phyloP scores from a whole-genome alignment of 768 basidiomycete species.

The Calocybe indica region DNA sequence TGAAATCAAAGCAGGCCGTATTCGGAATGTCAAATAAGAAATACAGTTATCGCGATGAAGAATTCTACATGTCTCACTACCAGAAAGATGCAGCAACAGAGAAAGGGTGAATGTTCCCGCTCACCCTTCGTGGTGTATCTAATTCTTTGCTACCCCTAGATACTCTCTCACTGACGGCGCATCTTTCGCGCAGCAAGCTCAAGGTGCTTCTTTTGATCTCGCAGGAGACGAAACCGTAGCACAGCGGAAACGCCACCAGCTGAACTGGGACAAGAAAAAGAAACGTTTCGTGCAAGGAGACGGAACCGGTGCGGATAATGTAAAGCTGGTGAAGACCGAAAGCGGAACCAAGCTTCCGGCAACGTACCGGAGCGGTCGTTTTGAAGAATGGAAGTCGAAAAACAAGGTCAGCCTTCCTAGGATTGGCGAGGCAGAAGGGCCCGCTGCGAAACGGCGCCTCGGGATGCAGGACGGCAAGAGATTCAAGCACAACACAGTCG shows the following conservation, averaged over 20 bases:
- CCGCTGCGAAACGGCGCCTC: conserved; percentile 21
- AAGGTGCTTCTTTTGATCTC: conserved; percentile 76
- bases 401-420: conserved; percentile 66
- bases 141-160: conserved; percentile 28
- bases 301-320: conserved; percentile 83
- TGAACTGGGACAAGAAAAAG: conserved; percentile 95
- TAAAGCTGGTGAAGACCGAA: conserved; percentile 91
- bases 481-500: conserved; percentile 68
- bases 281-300: conserved; percentile 89
- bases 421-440: conserved; percentile 76
- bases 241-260: conserved; percentile 52
- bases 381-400: conserved; percentile 92
- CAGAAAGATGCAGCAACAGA: conserved; percentile 85
- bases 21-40: conserved; percentile 53
- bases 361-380: conserved; percentile 87
- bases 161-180: conserved; percentile 89
- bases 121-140: neutral
- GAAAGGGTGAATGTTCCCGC: conserved; percentile 63
- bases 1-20: conserved; percentile 42
- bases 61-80: conserved; percentile 90
- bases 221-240: conserved; percentile 67
- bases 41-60: conserved; percentile 64
- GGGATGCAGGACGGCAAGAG: conserved; percentile 46
- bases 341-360: conserved; percentile 89
- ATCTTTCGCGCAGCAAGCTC: conserved; percentile 82